phyloP scores from a whole-genome alignment of 768 basidiomycete genomes.

The Russula virescens region DNA sequence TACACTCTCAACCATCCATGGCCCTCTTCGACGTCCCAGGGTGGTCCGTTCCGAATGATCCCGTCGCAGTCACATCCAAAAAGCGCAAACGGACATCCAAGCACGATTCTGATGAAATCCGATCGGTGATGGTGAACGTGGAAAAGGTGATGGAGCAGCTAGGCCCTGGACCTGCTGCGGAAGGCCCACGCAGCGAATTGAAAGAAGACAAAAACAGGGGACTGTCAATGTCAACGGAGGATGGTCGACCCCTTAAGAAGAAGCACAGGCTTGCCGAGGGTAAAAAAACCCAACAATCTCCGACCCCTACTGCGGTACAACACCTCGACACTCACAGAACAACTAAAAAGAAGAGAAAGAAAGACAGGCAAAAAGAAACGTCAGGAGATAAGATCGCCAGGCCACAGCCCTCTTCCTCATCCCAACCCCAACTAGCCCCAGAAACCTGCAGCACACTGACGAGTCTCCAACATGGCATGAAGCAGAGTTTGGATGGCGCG shows the following conservation, averaged over 20 bases:
- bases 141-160: slow-evolving; percentile 57
- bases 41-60: slow-evolving; percentile 48
- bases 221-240: slow-evolving; percentile 1
- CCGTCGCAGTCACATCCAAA: slow-evolving; percentile 30
- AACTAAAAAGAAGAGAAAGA: slow-evolving; percentile 4
- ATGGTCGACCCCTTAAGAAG: background rate
- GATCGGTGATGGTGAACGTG: slow-evolving; percentile 44
- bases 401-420: background rate
- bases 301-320: background rate
- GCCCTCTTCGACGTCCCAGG: slow-evolving; percentile 63
- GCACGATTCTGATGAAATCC: slow-evolving; percentile 33
- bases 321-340: background rate
- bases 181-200: background rate
- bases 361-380: slow-evolving; percentile 1
- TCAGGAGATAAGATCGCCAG: background rate
- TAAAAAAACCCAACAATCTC: background rate
- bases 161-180: slow-evolving; percentile 20
- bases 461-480: slow-evolving; percentile 70
- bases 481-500: slow-evolving; percentile 77
- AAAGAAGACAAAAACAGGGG: background rate
- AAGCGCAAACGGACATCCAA: slow-evolving; percentile 51
- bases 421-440: background rate
- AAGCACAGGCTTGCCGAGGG: background rate
- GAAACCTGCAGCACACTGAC: slow-evolving; percentile 42
- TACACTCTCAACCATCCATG: slow-evolving; percentile 35